Percentiles rank a stretch among this genome's conserved stretches.
These are phyloP conservation scores for Sclerotinia spermophila DNA, from an alignment of 2,329 filamentous ascomycete species.

Conservation along the genomic window DNA sequence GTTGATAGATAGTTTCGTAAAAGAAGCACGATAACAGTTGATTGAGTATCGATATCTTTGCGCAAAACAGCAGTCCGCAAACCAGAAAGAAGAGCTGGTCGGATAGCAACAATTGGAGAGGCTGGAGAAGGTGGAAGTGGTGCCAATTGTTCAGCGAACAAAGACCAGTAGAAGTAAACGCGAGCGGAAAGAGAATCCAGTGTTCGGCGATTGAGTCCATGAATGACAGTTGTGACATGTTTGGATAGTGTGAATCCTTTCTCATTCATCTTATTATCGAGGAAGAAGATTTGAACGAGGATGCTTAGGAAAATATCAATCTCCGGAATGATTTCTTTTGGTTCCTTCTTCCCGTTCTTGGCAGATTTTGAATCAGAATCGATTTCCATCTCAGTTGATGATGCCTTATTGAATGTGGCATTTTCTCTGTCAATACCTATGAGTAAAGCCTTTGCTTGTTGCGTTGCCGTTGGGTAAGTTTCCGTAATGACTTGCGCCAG, in stretches of 20 bases:
- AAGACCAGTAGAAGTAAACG: constrained; percentile 95
- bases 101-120: constrained; percentile 81
- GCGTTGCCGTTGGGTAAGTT: constrained; percentile 62
- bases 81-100: constrained; percentile 80
- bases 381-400: constrained; percentile 67
- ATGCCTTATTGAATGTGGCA: constrained; percentile 56
- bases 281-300: constrained; percentile 80
- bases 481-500: constrained; percentile 77
- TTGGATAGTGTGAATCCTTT: constrained; percentile 81
- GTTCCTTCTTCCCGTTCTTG: constrained; percentile 57
- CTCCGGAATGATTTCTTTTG: constrained; percentile 78
- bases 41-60: constrained; percentile 96
- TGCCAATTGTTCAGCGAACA: constrained; percentile 89
- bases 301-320: constrained; percentile 87
- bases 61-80: constrained; percentile 92
- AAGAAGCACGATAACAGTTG: constrained; percentile 88
- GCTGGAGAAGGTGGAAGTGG: constrained; percentile 85
- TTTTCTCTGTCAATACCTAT: constrained; percentile 64
- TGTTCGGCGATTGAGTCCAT: constrained; percentile 86
- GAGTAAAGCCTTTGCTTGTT: constrained; percentile 67
- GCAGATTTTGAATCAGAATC: constrained; percentile 59
- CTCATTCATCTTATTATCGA: constrained; percentile 78
- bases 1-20: constrained; percentile 95
- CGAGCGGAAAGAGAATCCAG: constrained; percentile 91
- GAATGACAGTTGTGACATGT: constrained; percentile 78